phyloP scores from a whole-genome alignment of 495 filamentous ascomycete species.

The Gamarada debralockiae region DNA sequence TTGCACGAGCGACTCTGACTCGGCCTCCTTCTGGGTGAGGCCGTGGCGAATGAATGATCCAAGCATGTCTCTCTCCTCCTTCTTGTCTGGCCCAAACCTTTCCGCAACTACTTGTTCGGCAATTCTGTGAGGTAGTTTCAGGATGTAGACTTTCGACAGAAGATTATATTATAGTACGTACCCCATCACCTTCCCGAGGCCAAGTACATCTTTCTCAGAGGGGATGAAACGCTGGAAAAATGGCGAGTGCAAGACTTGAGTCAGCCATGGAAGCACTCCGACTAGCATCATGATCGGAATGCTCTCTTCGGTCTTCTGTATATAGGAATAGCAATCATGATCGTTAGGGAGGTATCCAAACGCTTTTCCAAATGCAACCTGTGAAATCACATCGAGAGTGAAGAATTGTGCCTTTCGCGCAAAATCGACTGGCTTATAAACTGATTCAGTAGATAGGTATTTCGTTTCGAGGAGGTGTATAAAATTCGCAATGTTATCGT shows the following conservation, averaged over 20 bases:
- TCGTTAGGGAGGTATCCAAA: slow-evolving; percentile 11
- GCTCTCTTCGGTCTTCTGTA: slow-evolving; percentile 1
- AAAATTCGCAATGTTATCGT: slow-evolving; percentile 36
- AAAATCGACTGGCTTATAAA: slow-evolving; percentile 38
- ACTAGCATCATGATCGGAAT: slow-evolving; percentile 7
- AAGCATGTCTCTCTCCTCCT: slow-evolving; percentile 37
- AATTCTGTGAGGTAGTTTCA: slow-evolving; percentile 2
- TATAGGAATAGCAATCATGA: slow-evolving; percentile 9
- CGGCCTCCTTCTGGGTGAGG: slow-evolving; percentile 33
- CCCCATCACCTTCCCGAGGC: slow-evolving; percentile 10
- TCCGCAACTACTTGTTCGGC: slow-evolving; percentile 25
- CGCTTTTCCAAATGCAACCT: slow-evolving; percentile 46
- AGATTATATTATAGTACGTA: not conserved
- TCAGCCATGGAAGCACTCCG: slow-evolving; percentile 5
- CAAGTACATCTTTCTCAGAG: slow-evolving; percentile 3
- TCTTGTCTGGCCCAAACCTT: slow-evolving; percentile 29
- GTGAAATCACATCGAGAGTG: slow-evolving; percentile 46
- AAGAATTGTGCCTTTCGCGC: slow-evolving; percentile 39
- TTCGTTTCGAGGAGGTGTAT: slow-evolving; percentile 34
- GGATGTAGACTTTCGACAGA: not conserved
- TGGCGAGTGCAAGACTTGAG: not conserved
- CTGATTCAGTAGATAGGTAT: slow-evolving; percentile 23
- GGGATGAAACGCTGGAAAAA: slow-evolving; percentile 5
- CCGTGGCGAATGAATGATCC: slow-evolving; percentile 40
- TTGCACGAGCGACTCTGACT: slow-evolving; percentile 37